phyloP scores from a whole-genome alignment of 352 stramenopile genomes.

The Blastocystis sp. region DNA sequence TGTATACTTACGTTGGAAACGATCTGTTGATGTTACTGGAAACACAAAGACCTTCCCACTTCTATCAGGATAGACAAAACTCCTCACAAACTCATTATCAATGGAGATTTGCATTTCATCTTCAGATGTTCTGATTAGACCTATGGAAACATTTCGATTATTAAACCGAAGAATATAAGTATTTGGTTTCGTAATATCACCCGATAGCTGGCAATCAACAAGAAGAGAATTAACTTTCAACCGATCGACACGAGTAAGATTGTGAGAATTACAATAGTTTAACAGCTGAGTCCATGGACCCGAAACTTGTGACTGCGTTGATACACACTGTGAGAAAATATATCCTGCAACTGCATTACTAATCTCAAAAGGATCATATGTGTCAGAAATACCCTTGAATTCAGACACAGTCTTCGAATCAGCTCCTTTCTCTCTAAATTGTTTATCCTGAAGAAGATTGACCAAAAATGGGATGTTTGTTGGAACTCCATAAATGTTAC shows the following conservation, averaged over 20 bases:
- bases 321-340: neutral
- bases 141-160: neutral
- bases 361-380: neutral
- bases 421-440: neutral
- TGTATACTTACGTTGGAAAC: neutral
- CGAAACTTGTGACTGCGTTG: neutral
- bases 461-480: constrained; percentile 13
- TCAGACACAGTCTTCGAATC: neutral
- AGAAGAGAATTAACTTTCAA: neutral
- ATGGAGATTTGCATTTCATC: neutral
- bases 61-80: neutral
- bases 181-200: neutral
- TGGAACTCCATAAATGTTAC: constrained; percentile 1
- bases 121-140: neutral
- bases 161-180: neutral
- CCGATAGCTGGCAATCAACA: neutral
- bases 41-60: neutral
- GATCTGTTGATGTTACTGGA: neutral
- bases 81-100: neutral
- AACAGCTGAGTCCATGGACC: neutral
- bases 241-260: neutral
- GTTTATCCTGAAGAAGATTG: neutral
- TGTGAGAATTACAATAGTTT: neutral
- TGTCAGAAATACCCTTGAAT: neutral
- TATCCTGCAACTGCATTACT: neutral